Percentiles rank a stretch among this genome's conserved stretches.
Evolutionary conservation across 306 rosid genomes (phyloP).

Genomic region (Myrica gale): DNA sequence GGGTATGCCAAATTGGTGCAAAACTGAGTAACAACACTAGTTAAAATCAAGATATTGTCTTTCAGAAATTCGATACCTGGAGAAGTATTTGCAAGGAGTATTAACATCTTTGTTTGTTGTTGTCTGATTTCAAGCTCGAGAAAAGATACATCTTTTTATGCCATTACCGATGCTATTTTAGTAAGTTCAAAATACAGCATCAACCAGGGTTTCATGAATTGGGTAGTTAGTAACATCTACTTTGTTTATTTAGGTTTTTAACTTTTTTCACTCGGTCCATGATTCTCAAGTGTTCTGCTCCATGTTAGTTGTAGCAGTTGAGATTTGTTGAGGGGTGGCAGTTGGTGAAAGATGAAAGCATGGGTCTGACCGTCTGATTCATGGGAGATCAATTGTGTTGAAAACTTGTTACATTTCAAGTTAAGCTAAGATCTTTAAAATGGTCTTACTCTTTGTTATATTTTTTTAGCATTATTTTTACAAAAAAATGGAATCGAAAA

Average conservation of each 20-base stretch:
- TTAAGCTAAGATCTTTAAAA: neutral
- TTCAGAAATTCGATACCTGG: neutral
- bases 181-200: neutral
- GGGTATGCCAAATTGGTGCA: neutral
- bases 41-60: neutral
- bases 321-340: neutral
- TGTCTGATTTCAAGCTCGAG: constrained; percentile 3
- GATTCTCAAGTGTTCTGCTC: neutral
- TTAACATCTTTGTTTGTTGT: neutral
- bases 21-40: neutral
- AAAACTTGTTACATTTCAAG: neutral
- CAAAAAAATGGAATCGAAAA: too few relatives aligned
- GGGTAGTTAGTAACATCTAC: neutral
- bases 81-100: neutral
- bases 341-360: neutral
- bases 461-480: too few relatives aligned
- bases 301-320: neutral
- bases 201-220: neutral
- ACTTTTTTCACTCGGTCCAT: neutral
- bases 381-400: neutral
- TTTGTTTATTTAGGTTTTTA: neutral
- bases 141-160: too few relatives aligned
- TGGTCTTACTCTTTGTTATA: neutral
- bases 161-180: too few relatives aligned
- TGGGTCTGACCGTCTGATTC: neutral